Base-by-base conservation (phyloP, 169 alveolate genomes). In the Plasmodium gaboni region DNA sequence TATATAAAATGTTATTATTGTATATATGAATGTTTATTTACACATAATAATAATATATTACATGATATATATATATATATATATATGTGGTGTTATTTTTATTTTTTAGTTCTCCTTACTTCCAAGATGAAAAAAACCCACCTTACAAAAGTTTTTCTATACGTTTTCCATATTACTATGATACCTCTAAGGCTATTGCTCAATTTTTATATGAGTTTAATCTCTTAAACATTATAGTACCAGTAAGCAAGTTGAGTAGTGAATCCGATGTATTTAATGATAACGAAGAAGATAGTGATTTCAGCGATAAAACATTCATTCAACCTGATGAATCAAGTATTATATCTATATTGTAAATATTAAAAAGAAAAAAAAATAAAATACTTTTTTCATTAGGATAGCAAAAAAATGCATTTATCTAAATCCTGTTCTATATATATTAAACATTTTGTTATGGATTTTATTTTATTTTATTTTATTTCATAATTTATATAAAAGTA, bases 141-240 rank as follows among this genome's bases (percentile, higher is more conserved):
- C 92, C 92, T 5, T 86, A 70, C 57, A 86, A 86, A 67, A 70
- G 61, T 19, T 86, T 86, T 28, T 61, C 44, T 55, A 86, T 86
- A 44, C 86, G 92, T 9, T 86, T 86, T 71, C 92, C 92, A 38
- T 86, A 70, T 73, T 71, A 86, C 32, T 86, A 46, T 42, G 87
- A 86, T 60, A 44, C 92, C 6, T 69, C 92, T 59, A 86, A 71
- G 44, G 87, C 87, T 38, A 26, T 59, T 38, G 70, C 92, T 15
- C 92, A 86, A 19, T 86, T 70, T 60, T 28, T 86, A 28, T 86
- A 86, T 53, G 63, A 46, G 72, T 71, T 70, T 60, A 65, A 70
- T 57, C 87, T 86, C 44, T 73, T 86, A 71, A 86, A 86, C 72
- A 50, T 86, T 42, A 86, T 86, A 50, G 61, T 86, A 70, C 92